Evolutionary conservation across 371 early-diverging fungal species (phyloP).

Genomic region (Mucor saturninus): DNA sequence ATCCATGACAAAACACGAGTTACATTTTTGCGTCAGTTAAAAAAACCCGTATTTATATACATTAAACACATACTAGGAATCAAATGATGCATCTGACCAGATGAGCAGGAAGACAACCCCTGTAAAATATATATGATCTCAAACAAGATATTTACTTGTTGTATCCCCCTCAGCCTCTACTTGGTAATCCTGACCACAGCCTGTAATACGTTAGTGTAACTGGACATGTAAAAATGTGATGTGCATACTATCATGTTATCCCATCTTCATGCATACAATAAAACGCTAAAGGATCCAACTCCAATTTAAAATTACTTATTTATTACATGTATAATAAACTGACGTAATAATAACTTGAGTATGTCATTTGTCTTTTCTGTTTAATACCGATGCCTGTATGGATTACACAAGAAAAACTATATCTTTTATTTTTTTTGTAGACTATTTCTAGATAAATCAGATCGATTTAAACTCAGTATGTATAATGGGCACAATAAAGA

Average conservation of each 20-base stretch:
- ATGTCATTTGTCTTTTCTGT: neutral
- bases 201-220: slow-evolving; percentile 4
- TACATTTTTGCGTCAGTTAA: neutral
- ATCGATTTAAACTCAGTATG: too few species aligned
- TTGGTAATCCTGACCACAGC: slow-evolving; percentile 3
- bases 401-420: slow-evolving; percentile 5
- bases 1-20: neutral
- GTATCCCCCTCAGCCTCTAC: neutral
- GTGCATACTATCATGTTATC: slow-evolving; percentile 1
- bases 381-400: neutral
- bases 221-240: slow-evolving; percentile 3
- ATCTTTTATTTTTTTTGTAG: neutral
- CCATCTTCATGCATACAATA: neutral
- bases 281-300: neutral
- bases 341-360: slow-evolving; percentile 4
- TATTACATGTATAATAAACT: neutral
- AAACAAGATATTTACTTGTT: slow-evolving; percentile 2
- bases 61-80: neutral
- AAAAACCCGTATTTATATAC: neutral
- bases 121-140: neutral
- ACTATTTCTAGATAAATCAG: too few species aligned
- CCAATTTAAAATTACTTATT: slow-evolving; percentile 1
- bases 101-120: neutral
- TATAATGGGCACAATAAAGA: neutral
- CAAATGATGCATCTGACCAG: slow-evolving; percentile 2